A percentile compares a stretch with the other conserved stretches of the same genome.
These are phyloP conservation scores for Suillus spraguei DNA, from an alignment of 768 basidiomycete genomes.

Conservation along the genomic window DNA sequence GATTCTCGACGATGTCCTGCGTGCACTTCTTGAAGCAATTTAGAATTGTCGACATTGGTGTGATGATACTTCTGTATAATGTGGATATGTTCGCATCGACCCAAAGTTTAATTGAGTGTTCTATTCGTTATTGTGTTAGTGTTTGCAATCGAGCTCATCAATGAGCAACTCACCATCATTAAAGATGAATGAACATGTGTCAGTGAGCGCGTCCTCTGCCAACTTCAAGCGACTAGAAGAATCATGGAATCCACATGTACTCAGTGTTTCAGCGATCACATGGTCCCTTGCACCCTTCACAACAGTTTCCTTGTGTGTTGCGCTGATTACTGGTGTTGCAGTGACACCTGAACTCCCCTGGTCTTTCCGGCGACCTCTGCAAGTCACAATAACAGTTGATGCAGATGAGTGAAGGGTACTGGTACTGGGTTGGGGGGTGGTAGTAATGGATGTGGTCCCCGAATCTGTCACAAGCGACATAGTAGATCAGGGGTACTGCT, in stretches of 20 bases:
- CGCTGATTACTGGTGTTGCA: not conserved
- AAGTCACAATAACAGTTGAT: not conserved
- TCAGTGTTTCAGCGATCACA: not conserved
- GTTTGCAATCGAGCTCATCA: too few species aligned
- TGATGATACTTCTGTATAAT: not conserved
- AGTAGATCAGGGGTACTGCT: too few species aligned
- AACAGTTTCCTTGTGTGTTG: not conserved
- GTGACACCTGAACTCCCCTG: not conserved
- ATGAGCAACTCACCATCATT: not conserved
- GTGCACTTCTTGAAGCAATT: not conserved
- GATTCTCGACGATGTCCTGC: not conserved
- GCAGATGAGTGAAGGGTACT: not conserved
- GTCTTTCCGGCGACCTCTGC: too few species aligned
- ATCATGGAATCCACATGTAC: not conserved
- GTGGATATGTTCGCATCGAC: not conserved
- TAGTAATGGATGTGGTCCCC: not conserved
- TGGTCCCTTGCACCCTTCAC: not conserved
- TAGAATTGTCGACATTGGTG: not conserved
- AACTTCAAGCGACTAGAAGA: not conserved
- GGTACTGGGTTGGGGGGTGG: too few species aligned
- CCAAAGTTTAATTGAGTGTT: not conserved
- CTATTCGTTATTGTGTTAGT: not conserved
- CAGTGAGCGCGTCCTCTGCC: not conserved
- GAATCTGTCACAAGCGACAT: not conserved
- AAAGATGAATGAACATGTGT: not conserved